A percentile compares a stretch with the other conserved stretches of the same genome.
Evolutionary conservation across 805 yeast genomes (phyloP).

Genomic region (Yarrowia sp.): DNA sequence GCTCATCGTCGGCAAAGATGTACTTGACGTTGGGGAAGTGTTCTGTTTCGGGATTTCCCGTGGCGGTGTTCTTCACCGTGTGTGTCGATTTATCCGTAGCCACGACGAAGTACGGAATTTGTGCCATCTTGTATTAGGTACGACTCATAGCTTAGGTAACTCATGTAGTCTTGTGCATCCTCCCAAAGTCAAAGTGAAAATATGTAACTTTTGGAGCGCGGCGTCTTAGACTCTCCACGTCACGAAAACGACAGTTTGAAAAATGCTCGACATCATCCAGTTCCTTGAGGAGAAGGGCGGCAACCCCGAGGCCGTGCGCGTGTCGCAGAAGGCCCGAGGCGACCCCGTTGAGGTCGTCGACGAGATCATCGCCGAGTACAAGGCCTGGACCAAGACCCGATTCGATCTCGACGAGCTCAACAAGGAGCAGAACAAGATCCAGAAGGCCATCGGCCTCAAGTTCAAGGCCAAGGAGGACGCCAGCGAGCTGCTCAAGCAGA

Average conservation of each 20-base stretch:
- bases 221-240: not conserved
- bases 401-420: constrained; percentile 88
- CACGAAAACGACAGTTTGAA: not conserved
- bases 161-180: too few species aligned
- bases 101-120: constrained; percentile 15
- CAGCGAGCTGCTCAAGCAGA: constrained; percentile 71
- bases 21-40: constrained; percentile 23
- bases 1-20: constrained; percentile 21
- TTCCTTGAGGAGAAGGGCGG: constrained; percentile 98
- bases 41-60: not conserved
- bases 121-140: too few species aligned
- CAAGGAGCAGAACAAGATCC: constrained; percentile 83
- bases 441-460: constrained; percentile 88
- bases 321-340: constrained; percentile 91
- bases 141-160: too few species aligned
- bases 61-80: not conserved
- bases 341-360: constrained; percentile 93
- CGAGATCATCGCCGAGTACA: constrained; percentile 88
- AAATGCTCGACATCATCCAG: constrained; percentile 87
- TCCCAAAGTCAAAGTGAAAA: constrained; percentile 25
- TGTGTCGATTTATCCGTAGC: constrained; percentile 7
- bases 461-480: constrained; percentile 97
- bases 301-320: constrained; percentile 81
- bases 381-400: constrained; percentile 85
- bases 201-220: not conserved